Base-by-base conservation (phyloP, 768 basidiomycete genomes). In the Termitomyces sp. region DNA sequence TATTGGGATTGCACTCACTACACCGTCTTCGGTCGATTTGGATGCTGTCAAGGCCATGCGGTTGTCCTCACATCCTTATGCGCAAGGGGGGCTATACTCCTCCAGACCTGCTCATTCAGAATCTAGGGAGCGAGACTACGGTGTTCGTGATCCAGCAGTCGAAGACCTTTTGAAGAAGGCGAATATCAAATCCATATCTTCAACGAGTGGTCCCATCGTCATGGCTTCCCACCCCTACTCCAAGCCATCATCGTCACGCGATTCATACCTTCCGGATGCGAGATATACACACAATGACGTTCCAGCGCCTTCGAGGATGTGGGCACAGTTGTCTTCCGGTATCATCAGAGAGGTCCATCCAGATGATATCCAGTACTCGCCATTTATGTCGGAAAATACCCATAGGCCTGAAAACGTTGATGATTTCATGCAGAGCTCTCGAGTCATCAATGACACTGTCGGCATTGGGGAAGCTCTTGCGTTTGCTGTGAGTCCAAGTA, bases 391-490 rank as follows among this genome's bases (percentile, higher is more conserved):
- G 14, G 70, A 70, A 47, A 53, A 66, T 30, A 55, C 40, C 11
- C 50, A 56, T 17, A 57, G 51, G 6, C 14, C 44, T 11, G 60
- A 51, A 44, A 19, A 6, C 37, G 37, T 17, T 17, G 42, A 51
- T 30, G 44, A 28, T 40, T 56, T 54, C 4, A 53, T 58, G 43
- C 63, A 71, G n/a, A 65, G 66, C 15, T 69, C 70, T 17, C 67
- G 62, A 55, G 63, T 59, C 30, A 77, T 77, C 45, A 70, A 78
- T 58, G 78, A 81, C 68, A 77, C 70, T 26, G 79, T 83, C 41
- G 84, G 82, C 11, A 77, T 89, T 8, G 86, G 81, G 9, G 86
- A 88, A 58, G 81, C 83, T 17, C 73, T 91, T 37, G 78, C 77
- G 2, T 78, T 79, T 62, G 71, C 78, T 56, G 71, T 71, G 31